These are phyloP conservation scores for Daldinia caldariorum DNA, from an alignment of 495 filamentous ascomycete species.

Conservation along the genomic window DNA sequence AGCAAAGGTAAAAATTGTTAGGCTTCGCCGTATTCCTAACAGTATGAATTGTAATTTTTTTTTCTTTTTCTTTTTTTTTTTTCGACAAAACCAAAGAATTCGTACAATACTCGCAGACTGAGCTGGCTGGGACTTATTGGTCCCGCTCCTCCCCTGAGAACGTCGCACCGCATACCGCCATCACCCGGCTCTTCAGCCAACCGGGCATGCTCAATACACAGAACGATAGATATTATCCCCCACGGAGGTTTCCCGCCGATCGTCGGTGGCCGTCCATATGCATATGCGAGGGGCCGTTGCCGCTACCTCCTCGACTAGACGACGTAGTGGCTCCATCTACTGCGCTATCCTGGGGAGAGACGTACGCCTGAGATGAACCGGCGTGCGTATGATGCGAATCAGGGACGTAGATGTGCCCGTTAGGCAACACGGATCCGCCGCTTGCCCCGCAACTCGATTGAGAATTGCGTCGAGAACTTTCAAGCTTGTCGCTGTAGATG, in stretches of 20 bases:
- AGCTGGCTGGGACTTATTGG: slow-evolving; percentile 26
- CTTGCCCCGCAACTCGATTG: slow-evolving; percentile 38
- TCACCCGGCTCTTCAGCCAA: slow-evolving; percentile 38
- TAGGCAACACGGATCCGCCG: slow-evolving; percentile 40
- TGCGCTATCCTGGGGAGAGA: slow-evolving; percentile 21
- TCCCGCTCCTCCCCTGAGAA: slow-evolving; percentile 8
- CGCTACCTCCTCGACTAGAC: slow-evolving; percentile 27
- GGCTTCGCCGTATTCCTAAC: slow-evolving; percentile 28
- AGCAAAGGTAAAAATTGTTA: slow-evolving; percentile 23
- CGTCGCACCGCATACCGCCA: slow-evolving; percentile 42
- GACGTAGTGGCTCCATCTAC: slow-evolving; percentile 35
- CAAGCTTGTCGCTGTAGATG: slow-evolving; percentile 41
- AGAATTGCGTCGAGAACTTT: slow-evolving; percentile 32
- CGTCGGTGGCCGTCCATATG: slow-evolving; percentile 43
- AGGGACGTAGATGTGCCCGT: slow-evolving; percentile 47
- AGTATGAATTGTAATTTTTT: slow-evolving; percentile 18
- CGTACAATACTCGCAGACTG: slow-evolving; percentile 37
- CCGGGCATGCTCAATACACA: slow-evolving; percentile 35
- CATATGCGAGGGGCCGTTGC: slow-evolving; percentile 38
- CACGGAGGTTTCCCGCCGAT: slow-evolving; percentile 50
- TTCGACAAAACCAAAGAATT: slow-evolving; percentile 12
- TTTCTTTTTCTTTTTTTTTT: neutral
- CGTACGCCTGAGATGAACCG: slow-evolving; percentile 30
- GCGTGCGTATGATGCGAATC: slow-evolving; percentile 33
- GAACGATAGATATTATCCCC: slow-evolving; percentile 37